A percentile compares a stretch with the other conserved stretches of the same genome.
These are phyloP conservation scores for Cylindrodendrum hubeiense DNA, from an alignment of 2,329 filamentous ascomycete genomes.

Conservation along the genomic window DNA sequence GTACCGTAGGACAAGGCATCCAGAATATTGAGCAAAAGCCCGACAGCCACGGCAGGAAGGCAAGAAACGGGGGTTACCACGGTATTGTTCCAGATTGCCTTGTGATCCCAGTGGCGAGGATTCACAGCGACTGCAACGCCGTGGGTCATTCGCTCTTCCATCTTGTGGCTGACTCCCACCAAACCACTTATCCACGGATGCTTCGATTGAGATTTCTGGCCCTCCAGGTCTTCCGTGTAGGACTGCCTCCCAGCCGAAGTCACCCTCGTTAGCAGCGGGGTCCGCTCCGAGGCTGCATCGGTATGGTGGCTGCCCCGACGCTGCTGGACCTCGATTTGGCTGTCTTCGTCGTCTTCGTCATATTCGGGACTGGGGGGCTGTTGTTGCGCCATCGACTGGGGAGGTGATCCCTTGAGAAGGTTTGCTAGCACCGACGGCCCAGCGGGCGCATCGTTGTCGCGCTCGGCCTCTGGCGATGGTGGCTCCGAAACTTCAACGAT, in stretches of 20 bases:
- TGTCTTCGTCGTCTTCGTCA: slow-evolving; percentile 9
- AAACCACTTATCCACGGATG: slow-evolving; percentile 52
- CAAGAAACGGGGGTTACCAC: slow-evolving; percentile 77
- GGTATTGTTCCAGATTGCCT: slow-evolving; percentile 71
- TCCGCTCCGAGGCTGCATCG: slow-evolving; percentile 55
- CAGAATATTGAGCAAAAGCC: slow-evolving; percentile 89
- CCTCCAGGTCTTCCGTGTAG: slow-evolving; percentile 60
- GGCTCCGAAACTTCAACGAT: slow-evolving; percentile 73
- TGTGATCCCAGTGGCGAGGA: slow-evolving; percentile 79
- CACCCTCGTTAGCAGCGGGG: slow-evolving; percentile 59
- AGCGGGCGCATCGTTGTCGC: slow-evolving; percentile 34
- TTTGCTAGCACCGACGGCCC: slow-evolving; percentile 60
- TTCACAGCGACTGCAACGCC: slow-evolving; percentile 58
- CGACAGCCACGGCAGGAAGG: slow-evolving; percentile 88
- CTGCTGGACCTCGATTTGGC: slow-evolving; percentile 24
- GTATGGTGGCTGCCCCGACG: slow-evolving; percentile 19
- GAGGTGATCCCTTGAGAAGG: slow-evolving; percentile 63
- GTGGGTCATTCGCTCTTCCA: slow-evolving; percentile 48
- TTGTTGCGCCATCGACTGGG: slow-evolving; percentile 49
- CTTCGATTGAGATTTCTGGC: slow-evolving; percentile 56
- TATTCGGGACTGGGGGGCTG: slow-evolving; percentile 23
- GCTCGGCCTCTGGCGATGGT: slow-evolving; percentile 42
- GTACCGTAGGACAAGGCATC: slow-evolving; percentile 93
- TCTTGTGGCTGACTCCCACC: slow-evolving; percentile 46
- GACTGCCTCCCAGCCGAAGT: slow-evolving; percentile 47